Base-by-base conservation (phyloP, 1,139 yeast genomes). In the Yamadazyma conglobata region DNA sequence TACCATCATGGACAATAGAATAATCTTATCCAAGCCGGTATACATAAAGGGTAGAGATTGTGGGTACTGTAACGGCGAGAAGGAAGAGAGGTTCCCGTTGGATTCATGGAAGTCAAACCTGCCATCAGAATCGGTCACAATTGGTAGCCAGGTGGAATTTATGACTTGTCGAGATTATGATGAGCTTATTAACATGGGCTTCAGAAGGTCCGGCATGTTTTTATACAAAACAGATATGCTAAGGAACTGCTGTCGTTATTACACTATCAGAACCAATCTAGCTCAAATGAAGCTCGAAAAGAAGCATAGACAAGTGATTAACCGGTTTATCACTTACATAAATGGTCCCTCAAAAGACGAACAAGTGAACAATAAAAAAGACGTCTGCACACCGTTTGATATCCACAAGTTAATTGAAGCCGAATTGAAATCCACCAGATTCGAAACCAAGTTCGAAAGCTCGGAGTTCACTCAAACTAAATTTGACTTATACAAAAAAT, bases 211-310 rank as follows among this genome's bases (percentile, higher is more conserved):
- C 19, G 96, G 96, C 0, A 50, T 54, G 2, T 84, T 77, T 42
- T 45, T 86, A 5, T 88, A 88, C 50, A 82, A 80, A 47, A 79
- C 85, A 0, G 95, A 89, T 52, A 56, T 77, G 39, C 51, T 81
- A 19, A 55, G 87, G 20, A 75, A 76, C 24, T 89, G 97, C 50
- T 89, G 97, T 48, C 70, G 91, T n/a, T 69, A 79, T 50, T 86
- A 77, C 50, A 83, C 96, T 0, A 85, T 88, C 17, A 56, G 96
- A 31, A 78, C 95, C 1, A 66, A 62, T 23, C 56, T 71, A 20
- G 48, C 48, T 0, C 47, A 54, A 23, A 66, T 78, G 42, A 61
- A 64, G 29, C 54, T 81, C 9, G 58, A 66, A 17, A 86, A 85
- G 50, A 89, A 83, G 30, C 81, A 79, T 35, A 68, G 89, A 23